Evolutionary conservation across 306 rosid species (phyloP).

Genomic region (Vachellia collinsii): DNA sequence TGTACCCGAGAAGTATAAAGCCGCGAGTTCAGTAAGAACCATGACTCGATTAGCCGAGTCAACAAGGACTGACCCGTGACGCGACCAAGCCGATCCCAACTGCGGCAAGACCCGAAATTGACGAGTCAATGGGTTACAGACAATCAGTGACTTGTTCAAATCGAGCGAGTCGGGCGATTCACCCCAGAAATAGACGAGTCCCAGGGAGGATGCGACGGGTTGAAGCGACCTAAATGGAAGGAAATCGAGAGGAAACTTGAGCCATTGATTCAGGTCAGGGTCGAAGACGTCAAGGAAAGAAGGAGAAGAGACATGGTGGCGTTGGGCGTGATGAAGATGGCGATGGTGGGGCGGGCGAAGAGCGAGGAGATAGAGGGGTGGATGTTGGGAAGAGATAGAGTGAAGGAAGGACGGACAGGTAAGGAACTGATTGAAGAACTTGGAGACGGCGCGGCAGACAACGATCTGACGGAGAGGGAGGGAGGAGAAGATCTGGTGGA

Average conservation of each 20-base stretch:
- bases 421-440: conserved; percentile 64
- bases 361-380: conserved; percentile 68
- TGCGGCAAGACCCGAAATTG: conserved; percentile 72
- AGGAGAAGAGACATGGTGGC: conserved; percentile 35
- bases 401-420: conserved; percentile 60
- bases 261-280: conserved; percentile 60
- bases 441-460: conserved; percentile 76
- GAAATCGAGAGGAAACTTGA: conserved; percentile 68
- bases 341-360: conserved; percentile 68
- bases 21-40: conserved; percentile 87
- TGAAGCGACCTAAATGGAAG: conserved; percentile 75
- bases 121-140: conserved; percentile 80
- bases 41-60: conserved; percentile 70
- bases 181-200: conserved; percentile 88
- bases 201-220: conserved; percentile 87
- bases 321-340: conserved; percentile 40
- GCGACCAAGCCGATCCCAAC: conserved; percentile 95
- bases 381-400: conserved; percentile 56
- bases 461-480: conserved; percentile 84
- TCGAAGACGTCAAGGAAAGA: conserved; percentile 67
- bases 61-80: conserved; percentile 85
- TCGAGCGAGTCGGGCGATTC: conserved; percentile 51
- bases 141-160: conserved; percentile 60
- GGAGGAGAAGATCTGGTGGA: conserved; percentile 74
- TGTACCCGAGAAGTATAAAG: conserved; percentile 59